phyloP scores from a whole-genome alignment of 768 basidiomycete species.

The Leccinum sublutescens region DNA sequence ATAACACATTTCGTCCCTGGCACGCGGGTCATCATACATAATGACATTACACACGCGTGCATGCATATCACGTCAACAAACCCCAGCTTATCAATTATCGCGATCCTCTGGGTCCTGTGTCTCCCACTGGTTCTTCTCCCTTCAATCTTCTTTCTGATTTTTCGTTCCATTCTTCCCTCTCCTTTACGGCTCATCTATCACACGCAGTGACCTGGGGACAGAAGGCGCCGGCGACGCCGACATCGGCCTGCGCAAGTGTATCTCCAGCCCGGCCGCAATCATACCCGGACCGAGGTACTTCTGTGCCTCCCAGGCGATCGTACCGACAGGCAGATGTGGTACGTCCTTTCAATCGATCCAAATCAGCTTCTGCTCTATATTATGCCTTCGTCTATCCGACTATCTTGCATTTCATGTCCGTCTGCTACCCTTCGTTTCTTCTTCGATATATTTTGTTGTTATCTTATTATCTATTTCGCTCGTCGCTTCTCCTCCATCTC shows the following conservation, averaged over 20 bases:
- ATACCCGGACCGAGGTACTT: conserved; percentile 64
- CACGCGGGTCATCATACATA: not conserved
- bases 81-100: not conserved
- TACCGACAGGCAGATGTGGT: conserved; percentile 62
- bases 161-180: not conserved
- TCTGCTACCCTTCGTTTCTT: not conserved
- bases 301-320: conserved; percentile 57
- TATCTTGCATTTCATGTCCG: conserved; percentile 3
- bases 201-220: conserved; percentile 60
- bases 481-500: not conserved
- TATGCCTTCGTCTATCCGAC: not conserved
- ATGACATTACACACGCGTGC: not conserved
- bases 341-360: not conserved
- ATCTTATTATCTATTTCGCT: not conserved
- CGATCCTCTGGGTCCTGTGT: not conserved
- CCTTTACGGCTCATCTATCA: not conserved
- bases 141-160: not conserved
- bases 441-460: not conserved
- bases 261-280: conserved; percentile 43
- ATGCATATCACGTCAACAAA: not conserved
- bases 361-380: not conserved
- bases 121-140: not conserved
- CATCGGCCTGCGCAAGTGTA: conserved; percentile 53
- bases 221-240: conserved; percentile 67
- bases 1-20: not conserved